Evolutionary conservation across 2,329 filamentous ascomycete genomes (phyloP).

Genomic region (Hysterium pulicare): DNA sequence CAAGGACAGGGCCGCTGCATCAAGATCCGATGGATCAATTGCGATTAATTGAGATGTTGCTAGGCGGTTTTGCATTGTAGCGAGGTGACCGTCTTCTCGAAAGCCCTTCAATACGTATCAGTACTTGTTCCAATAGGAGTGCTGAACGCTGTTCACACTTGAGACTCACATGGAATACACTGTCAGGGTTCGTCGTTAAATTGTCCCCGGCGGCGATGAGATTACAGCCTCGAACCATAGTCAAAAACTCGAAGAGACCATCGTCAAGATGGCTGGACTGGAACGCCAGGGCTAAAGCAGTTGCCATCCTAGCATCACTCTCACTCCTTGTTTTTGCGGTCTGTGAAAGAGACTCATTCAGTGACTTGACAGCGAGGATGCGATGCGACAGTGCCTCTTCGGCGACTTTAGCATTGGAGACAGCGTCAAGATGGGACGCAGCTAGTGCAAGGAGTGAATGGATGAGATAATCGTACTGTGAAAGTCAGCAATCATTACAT

Average conservation of each 20-base stretch:
- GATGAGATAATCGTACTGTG: constrained; percentile 64
- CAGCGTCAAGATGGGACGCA: constrained; percentile 60
- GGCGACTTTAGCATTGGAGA: constrained; percentile 50
- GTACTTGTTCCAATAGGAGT: background rate
- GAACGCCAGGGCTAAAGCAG: constrained; percentile 35
- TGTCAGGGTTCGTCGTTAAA: constrained; percentile 16
- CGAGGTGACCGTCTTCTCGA: constrained; percentile 29
- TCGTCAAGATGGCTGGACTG: constrained; percentile 38
- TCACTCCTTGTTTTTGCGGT: constrained; percentile 29
- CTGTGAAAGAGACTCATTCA: constrained; percentile 37
- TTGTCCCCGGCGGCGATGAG: constrained; percentile 29
- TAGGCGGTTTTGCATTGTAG: constrained; percentile 28
- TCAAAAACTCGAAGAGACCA: constrained; percentile 35
- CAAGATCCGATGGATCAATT: constrained; percentile 26
- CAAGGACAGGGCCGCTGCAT: constrained; percentile 28
- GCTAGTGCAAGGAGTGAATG: constrained; percentile 67
- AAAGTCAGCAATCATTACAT: constrained; percentile 9
- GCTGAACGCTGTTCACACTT: too few relatives aligned
- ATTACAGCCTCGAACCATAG: constrained; percentile 37
- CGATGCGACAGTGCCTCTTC: constrained; percentile 62
- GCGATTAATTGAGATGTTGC: constrained; percentile 13
- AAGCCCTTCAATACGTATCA: constrained; percentile 19
- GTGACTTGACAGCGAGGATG: constrained; percentile 57
- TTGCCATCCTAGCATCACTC: constrained; percentile 36
- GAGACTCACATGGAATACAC: constrained; percentile 26